Conservation (phyloP, 1,139 yeast genomes). For the Yamadazyma diddensiae region DNA sequence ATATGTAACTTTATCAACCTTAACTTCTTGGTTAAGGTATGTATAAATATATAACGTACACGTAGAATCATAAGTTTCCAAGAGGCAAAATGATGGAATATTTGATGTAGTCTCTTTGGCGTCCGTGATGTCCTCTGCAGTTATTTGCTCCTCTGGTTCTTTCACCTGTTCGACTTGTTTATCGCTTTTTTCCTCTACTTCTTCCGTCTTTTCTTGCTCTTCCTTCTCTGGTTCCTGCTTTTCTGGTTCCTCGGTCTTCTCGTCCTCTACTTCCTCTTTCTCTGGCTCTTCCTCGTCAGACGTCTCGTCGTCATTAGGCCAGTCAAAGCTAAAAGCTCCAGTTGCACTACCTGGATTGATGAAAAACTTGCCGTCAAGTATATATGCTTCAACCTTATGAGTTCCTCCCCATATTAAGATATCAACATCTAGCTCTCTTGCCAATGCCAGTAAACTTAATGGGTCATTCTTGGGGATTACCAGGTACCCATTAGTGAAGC, state of each 20-base stretch:
- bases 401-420: conserved; percentile 96
- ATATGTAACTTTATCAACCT: conserved; percentile 86
- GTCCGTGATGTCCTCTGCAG: conserved; percentile 11
- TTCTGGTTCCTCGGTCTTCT: conserved; percentile 18
- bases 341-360: conserved; percentile 96
- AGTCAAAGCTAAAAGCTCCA: conserved; percentile 68
- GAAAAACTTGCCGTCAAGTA: conserved; percentile 88
- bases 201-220: conserved; percentile 20
- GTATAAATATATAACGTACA: conserved; percentile 87
- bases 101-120: conserved; percentile 14
- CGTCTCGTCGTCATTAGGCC: conserved; percentile 42
- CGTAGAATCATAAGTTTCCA: conserved; percentile 75
- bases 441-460: conserved; percentile 72
- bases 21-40: conserved; percentile 74
- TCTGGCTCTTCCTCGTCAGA: conserved; percentile 42
- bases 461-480: conserved; percentile 87
- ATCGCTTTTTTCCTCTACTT: conserved; percentile 6
- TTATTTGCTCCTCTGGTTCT: conserved; percentile 13
- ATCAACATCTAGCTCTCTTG: conserved; percentile 91
- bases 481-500: conserved; percentile 81
- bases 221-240: conserved; percentile 20
- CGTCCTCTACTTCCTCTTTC: conserved; percentile 32
- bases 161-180: conserved; percentile 12
- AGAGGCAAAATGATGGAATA: conserved; percentile 84
- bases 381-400: conserved; percentile 88